Base-by-base conservation (phyloP, 225 moss, liverwort and hornwort genomes). In the Sphagnum contortum region DNA sequence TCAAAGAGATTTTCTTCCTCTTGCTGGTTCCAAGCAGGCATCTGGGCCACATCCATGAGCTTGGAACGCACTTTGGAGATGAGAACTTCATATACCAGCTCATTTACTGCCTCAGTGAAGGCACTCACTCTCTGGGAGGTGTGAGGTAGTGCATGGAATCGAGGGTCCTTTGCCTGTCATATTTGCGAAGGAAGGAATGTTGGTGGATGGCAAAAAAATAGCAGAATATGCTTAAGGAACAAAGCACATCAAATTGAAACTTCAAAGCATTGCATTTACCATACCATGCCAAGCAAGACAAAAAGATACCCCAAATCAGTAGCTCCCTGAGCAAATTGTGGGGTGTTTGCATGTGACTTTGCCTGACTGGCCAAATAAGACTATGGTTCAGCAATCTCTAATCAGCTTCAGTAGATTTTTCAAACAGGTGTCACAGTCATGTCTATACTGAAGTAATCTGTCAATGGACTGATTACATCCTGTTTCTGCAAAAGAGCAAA, bases 31-130 rank as follows among this genome's bases (percentile, higher is more conserved):
- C 98, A 98, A 44, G 87, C 72, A 58, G 91, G 82, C 74, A 93
- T 76, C 65, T 77, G 85, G 10, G 91, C 76, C 79, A 98, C 83
- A 65, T 93, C 93, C 47, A 80, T 72, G 57, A 98, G 91, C 81
- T 93, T 98, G 8, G 82, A 77, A 79, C 91, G 83, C 50, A 98
- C 91, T 80, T 98, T 98, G 14, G 90, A 98, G 68, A 98, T 98
- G 64, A 98, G 93, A 70, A 98, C 98, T 77, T 98, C 93, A 66
- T 93, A 98, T 44, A 98, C 98, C 57, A 98, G 91, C 51, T 98
- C 98, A 69, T 93, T 93, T 64, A 93, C 98, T 59, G 98, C 85
- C 70, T 98, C 98, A 12, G 86, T 75, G 68, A 98, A 93, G 48
- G 91, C 86, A 48, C 85, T 79, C 45, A 98, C 79, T 75, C 98